These are phyloP conservation scores for Pezicula carpinea DNA, from an alignment of 2,329 filamentous ascomycete species.

Conservation along the genomic window DNA sequence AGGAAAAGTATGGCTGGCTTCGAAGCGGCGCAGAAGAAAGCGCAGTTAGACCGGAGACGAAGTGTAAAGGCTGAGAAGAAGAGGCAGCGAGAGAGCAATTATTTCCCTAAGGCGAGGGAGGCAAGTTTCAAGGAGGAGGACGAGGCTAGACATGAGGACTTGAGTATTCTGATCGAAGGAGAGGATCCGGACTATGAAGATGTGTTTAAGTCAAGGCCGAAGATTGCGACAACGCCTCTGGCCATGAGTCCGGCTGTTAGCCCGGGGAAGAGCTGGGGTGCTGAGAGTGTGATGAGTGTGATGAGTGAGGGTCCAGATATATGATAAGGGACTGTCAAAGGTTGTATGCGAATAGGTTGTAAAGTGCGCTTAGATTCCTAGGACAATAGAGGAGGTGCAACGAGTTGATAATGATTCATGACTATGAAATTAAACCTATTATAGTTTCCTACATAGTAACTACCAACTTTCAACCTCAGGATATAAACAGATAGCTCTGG, in stretches of 20 bases:
- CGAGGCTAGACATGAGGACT: constrained; percentile 8
- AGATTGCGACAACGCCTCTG: constrained; percentile 52
- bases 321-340: not conserved
- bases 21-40: constrained; percentile 56
- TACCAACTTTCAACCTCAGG: too few species aligned
- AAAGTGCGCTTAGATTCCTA: too few species aligned
- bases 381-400: too few species aligned
- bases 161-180: constrained; percentile 47
- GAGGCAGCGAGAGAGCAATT: constrained; percentile 38
- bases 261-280: constrained; percentile 16
- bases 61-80: constrained; percentile 40
- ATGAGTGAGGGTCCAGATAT: not conserved
- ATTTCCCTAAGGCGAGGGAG: constrained; percentile 45
- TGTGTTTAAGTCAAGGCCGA: constrained; percentile 80
- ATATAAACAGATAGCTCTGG: too few species aligned
- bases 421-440: too few species aligned
- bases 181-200: constrained; percentile 65
- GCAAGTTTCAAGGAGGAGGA: constrained; percentile 25
- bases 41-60: constrained; percentile 50
- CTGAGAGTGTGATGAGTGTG: not conserved
- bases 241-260: constrained; percentile 49
- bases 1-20: constrained; percentile 58
- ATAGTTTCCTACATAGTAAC: too few species aligned
- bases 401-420: too few species aligned
- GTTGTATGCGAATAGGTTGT: too few species aligned